Evolutionary conservation across 768 basidiomycete genomes (phyloP), one percentile per base, ranked within the genome.

Genomic region (Pisolithus albus): DNA sequence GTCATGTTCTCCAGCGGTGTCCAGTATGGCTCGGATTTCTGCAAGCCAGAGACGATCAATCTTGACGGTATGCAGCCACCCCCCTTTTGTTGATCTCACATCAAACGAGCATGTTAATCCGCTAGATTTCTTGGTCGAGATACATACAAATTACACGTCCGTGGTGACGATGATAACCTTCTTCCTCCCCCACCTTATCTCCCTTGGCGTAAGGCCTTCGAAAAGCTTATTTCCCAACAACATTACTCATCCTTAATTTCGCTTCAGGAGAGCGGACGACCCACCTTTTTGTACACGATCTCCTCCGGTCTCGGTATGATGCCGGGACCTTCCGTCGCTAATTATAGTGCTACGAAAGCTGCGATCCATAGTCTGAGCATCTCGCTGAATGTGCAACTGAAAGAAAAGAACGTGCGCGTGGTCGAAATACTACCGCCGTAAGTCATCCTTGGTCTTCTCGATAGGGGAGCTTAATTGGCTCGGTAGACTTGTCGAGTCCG

Each of bases 391-490:
- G 61, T 59, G 1, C 76, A 81, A 57, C 68, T 83, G 9, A 58
- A 70, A 38, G 71, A 69, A 18, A 79, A 77, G 16, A 74, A 77
- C 23, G 70, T 84, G 15, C 68, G 77, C 43, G 76, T 83, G 6
- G 64, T 79, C 19, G 82, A 83, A 58, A 72, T 83, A 21, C 65
- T 79, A 4, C 81, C 81, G 9, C 82, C 82, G 77, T 83, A 51
- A 60, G 78, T 45, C 70, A 10, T 18, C 39, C 7, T 49, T 9
- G 28, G 41, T 16, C 23, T 21, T 39, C 28, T 10, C 24, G n/a
- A 13, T 15, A n/a, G 48, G 6, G 16, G 11, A n/a, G 11, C 13
- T 39, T 10, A 28, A 13, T 18, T 41, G 15, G 39, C n/a, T 52
- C 42, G 23, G 9, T 49, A 81, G 80, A 10, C 68, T 83, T 8